Evolutionary conservation across 305 asterid genomes (phyloP).

Genomic region (Petunia hybrid): DNA sequence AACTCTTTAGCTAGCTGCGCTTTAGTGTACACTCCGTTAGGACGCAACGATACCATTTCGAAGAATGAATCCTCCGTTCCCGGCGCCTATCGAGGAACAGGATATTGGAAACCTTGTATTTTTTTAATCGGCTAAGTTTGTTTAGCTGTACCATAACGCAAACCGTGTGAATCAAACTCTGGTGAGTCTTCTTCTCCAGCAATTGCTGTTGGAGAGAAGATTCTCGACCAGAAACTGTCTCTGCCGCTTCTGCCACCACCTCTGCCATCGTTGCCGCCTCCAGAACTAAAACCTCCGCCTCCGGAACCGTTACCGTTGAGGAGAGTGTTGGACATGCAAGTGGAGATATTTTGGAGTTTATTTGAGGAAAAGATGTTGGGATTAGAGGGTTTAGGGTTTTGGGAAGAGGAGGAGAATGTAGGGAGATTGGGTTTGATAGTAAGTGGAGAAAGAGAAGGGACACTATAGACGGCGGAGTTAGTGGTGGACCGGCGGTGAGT

Average conservation of each 20-base stretch:
- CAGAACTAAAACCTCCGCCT: slow-evolving; percentile 44
- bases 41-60: slow-evolving; percentile 87
- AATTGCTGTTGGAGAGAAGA: too few species aligned
- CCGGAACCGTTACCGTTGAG: too few species aligned
- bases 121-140: slow-evolving; percentile 84
- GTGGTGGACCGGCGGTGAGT: slow-evolving; percentile 36
- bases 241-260: slow-evolving; percentile 56
- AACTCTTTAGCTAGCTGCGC: slow-evolving; percentile 87
- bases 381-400: slow-evolving; percentile 62
- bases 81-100: slow-evolving; percentile 62
- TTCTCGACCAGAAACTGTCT: too few species aligned
- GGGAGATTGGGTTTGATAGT: slow-evolving; percentile 47
- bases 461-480: slow-evolving; percentile 30
- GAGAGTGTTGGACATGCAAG: too few species aligned
- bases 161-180: too few species aligned
- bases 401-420: slow-evolving; percentile 45
- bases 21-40: slow-evolving; percentile 85
- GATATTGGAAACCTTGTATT: slow-evolving; percentile 77
- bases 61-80: slow-evolving; percentile 85
- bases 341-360: too few species aligned
- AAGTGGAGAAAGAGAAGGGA: slow-evolving; percentile 37
- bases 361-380: slow-evolving; percentile 40
- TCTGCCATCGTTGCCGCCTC: slow-evolving; percentile 55
- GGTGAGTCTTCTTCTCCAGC: slow-evolving; percentile 79
- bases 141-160: slow-evolving; percentile 74